A percentile compares a stretch with the other conserved stretches of the same genome.
phyloP scores from a whole-genome alignment of 2,329 filamentous ascomycete genomes.

The Calonectria multiphialidica region DNA sequence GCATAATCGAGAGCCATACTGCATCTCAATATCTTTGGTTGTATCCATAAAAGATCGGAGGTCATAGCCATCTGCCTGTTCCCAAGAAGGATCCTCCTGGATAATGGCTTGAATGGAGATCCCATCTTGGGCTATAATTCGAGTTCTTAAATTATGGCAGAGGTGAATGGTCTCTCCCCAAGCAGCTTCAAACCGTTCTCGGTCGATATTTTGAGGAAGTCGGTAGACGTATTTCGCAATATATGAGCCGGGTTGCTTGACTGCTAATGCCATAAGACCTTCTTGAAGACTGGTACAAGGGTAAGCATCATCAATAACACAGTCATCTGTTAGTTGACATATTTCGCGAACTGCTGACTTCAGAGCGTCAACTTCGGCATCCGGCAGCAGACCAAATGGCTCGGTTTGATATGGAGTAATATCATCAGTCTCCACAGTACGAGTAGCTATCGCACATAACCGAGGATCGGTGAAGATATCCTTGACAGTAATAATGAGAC shows the following conservation, averaged over 20 bases:
- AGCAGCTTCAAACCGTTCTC: not conserved
- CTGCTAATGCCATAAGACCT: conserved; percentile 44
- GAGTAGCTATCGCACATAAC: not conserved
- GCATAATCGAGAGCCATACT: conserved; percentile 6
- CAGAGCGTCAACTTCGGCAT: not conserved
- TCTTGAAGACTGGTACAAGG: conserved; percentile 52
- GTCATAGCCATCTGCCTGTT: not conserved
- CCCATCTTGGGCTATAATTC: not conserved
- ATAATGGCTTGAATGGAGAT: not conserved
- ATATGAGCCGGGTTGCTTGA: conserved; percentile 21
- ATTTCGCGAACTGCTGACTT: not conserved
- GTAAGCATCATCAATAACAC: conserved; percentile 46
- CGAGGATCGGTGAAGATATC: conserved; percentile 22
- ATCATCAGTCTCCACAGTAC: not conserved
- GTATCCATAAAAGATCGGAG: not conserved
- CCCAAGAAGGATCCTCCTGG: not conserved
- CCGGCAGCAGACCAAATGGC: not conserved
- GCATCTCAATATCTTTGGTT: not conserved
- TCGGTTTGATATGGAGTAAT: not conserved
- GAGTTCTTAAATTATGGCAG: not conserved
- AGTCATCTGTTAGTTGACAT: not conserved
- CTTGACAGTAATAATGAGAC: not conserved
- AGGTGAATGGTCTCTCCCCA: not conserved
- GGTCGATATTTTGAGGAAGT: not conserved
- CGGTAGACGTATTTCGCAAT: conserved; percentile 11